Evolutionary conservation across 306 rosid species (phyloP), one percentile per base, ranked within the genome.

Genomic region (Abrus pulchellus): DNA sequence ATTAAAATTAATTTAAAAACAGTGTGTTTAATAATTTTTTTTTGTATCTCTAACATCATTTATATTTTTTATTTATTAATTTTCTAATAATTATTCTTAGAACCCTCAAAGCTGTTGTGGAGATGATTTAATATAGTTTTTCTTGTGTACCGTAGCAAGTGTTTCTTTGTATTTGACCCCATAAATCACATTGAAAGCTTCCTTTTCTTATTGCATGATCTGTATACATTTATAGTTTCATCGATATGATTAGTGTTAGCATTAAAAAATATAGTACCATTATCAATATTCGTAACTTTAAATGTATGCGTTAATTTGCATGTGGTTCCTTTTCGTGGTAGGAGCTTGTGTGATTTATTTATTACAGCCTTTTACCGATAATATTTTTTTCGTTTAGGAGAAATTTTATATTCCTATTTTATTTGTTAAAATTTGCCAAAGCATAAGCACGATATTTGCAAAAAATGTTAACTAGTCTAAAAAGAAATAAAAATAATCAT

Each of bases 281-380:
- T 27, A 82, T 76, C 78, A 41, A 83, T 70, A 77, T 74, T 75
- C 77, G 67, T 59, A 80, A 59, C 44, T 67, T 78, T 20, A 48
- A 27, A 54, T 36, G 59, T 48, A 7, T 49, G 14, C 27, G 3
- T 33, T 79, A 14, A 36, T 68, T 60, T 56, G 82, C 79, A 67
- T 73, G 78, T 82, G 78, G 38, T 68, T 68, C 50, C 53, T 52
- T 76, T 68, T 76, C 85, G 60, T 82, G 59, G 54, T 61, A 60
- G 59, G 81, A 59, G 73, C 82, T 20, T 8, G 14, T 48, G 41
- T 3, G 3, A 32, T 55, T 53, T 40, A 12, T 61, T 68, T 41
- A 73, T 55, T 72, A 2, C 7, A 33, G 10, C 50, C 20, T 61
- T 61, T 60, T 61, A 4, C 48, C 9, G 7, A 44, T 5, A 2